A percentile compares a stretch with the other conserved stretches of the same genome.
Conservation (phyloP, 2,329 filamentous ascomycete species). For the Ophiostoma sp. region DNA sequence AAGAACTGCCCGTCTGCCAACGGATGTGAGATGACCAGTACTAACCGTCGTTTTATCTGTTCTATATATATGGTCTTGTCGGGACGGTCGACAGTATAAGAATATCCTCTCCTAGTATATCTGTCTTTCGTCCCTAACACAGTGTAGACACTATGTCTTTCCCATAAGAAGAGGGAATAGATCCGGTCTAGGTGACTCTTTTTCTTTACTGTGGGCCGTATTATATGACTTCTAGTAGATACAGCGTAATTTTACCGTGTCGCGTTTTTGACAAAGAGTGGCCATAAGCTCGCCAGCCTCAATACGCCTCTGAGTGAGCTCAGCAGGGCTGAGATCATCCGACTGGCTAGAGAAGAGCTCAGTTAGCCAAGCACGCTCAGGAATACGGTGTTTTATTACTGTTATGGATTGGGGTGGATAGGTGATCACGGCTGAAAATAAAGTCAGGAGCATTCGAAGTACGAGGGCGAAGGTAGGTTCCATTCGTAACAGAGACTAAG, state of each 20-base stretch:
- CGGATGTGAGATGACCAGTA: too few relatives aligned
- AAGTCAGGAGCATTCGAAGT: too few relatives aligned
- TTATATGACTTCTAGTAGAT: not conserved
- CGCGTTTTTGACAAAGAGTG: conserved; percentile 12
- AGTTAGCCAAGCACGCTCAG: conserved; percentile 6
- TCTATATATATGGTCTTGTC: too few relatives aligned
- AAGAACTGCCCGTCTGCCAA: too few relatives aligned
- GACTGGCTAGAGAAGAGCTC: conserved; percentile 13
- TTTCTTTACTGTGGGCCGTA: not conserved
- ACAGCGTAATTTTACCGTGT: conserved; percentile 2
- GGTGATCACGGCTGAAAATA: too few relatives aligned
- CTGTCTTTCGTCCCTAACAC: conserved; percentile 5
- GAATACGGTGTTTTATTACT: not conserved
- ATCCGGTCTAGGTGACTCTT: conserved; percentile 11
- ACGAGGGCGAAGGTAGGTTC: too few relatives aligned
- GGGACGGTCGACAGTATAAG: not conserved
- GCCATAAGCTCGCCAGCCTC: conserved; percentile 14
- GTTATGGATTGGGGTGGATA: too few relatives aligned
- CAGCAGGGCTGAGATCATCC: not conserved
- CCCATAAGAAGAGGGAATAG: conserved; percentile 11
- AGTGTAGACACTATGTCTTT: conserved; percentile 4
- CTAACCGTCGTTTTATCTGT: too few relatives aligned
- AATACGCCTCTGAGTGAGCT: conserved; percentile 15
- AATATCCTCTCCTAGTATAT: conserved; percentile 2
- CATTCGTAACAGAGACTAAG: too few relatives aligned